These are phyloP conservation scores for Rhodotorula diobovata DNA, from an alignment of 768 basidiomycete genomes.

Conservation along the genomic window DNA sequence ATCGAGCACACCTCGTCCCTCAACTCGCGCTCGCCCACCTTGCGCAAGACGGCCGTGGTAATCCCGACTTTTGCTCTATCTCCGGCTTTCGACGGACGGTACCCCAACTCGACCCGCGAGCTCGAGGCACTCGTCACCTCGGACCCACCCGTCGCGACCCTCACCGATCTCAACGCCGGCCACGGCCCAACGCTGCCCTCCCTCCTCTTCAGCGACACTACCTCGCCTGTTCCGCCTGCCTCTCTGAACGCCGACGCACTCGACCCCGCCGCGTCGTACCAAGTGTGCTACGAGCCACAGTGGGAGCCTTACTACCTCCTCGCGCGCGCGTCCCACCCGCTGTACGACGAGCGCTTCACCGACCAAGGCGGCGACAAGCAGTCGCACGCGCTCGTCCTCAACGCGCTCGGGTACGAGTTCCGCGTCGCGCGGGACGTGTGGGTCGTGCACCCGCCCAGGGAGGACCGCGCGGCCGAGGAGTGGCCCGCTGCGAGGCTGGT, in stretches of 20 bases:
- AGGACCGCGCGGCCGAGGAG: not conserved
- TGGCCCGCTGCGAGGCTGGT: slow-evolving; percentile 14
- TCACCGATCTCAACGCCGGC: slow-evolving; percentile 23
- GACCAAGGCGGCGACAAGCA: slow-evolving; percentile 33
- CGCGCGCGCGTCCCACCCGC: slow-evolving; percentile 14
- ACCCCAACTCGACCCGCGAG: not conserved
- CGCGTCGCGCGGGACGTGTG: not conserved
- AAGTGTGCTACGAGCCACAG: slow-evolving; percentile 19
- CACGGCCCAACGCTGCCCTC: slow-evolving; percentile 23
- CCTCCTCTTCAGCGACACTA: slow-evolving; percentile 6
- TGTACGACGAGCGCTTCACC: slow-evolving; percentile 30
- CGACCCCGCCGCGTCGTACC: not conserved
- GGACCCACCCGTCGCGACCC: slow-evolving; percentile 1
- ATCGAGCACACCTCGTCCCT: not conserved
- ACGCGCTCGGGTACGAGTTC: slow-evolving; percentile 22
- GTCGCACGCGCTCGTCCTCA: slow-evolving; percentile 14
- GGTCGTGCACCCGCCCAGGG: slow-evolving; percentile 27
- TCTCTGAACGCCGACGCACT: slow-evolving; percentile 16
- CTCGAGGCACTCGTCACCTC: not conserved
- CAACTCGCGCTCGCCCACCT: slow-evolving; percentile 9
- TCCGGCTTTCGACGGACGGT: not conserved
- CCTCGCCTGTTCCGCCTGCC: slow-evolving; percentile 17
- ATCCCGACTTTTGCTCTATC: slow-evolving; percentile 16
- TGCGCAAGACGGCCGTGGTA: slow-evolving; percentile 5
- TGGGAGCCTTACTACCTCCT: slow-evolving; percentile 34